These are phyloP conservation scores for Gossypioides kirkii DNA, from an alignment of 345 rosid species.

Conservation along the genomic window DNA sequence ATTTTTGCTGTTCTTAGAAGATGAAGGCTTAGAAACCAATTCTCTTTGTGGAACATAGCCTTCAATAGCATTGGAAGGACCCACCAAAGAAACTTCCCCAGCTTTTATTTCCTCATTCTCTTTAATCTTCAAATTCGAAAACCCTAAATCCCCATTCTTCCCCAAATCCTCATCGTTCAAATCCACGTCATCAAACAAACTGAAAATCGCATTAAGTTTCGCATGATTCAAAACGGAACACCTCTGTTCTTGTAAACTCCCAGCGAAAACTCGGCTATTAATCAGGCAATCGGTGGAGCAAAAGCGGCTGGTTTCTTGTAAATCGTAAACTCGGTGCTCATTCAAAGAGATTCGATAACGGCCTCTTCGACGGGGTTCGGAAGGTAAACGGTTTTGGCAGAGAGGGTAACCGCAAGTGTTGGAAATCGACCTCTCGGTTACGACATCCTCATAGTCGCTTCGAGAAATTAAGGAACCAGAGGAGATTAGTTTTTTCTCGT, in stretches of 20 bases:
- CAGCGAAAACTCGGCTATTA: slow-evolving; percentile 46
- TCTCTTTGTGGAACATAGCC: slow-evolving; percentile 69
- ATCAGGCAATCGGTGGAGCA: slow-evolving; percentile 63
- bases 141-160: slow-evolving; percentile 39
- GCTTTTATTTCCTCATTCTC: slow-evolving; percentile 39
- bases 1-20: slow-evolving; percentile 14
- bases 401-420: slow-evolving; percentile 73
- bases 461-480: slow-evolving; percentile 58
- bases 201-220: slow-evolving; percentile 43
- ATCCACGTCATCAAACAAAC: slow-evolving; percentile 37
- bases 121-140: slow-evolving; percentile 46
- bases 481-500: slow-evolving; percentile 54
- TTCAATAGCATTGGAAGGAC: slow-evolving; percentile 75
- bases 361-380: slow-evolving; percentile 50
- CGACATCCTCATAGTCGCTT: slow-evolving; percentile 61
- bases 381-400: slow-evolving; percentile 38
- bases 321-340: slow-evolving; percentile 71
- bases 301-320: slow-evolving; percentile 50
- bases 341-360: slow-evolving; percentile 60
- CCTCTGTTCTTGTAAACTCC: slow-evolving; percentile 54
- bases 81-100: slow-evolving; percentile 39
- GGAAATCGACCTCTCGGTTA: slow-evolving; percentile 56
- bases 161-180: slow-evolving; percentile 15
- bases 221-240: slow-evolving; percentile 33
- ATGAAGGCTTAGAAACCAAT: slow-evolving; percentile 19